Base-by-base conservation (phyloP, 306 rosid genomes). In the Vigna radiata region DNA sequence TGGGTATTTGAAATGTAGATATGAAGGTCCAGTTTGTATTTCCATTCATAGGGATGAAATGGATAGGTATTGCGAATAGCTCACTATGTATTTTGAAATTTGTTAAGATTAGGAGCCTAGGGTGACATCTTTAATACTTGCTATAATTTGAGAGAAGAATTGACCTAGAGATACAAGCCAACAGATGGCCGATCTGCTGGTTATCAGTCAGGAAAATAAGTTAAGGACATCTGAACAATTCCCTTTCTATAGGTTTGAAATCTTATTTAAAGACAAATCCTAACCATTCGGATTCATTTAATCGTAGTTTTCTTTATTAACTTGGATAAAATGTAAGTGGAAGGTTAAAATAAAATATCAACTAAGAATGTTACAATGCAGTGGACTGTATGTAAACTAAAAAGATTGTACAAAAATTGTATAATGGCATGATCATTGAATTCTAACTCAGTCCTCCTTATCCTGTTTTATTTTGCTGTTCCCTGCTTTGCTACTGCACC, bases 131-230 rank as follows among this genome's bases (percentile, higher is more conserved):
- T 23, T 62, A 70, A 13, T n/a, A 69, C 43, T 33, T 48, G 23
- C 33, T 12, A 69, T 69, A 68, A 44, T 29, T 46, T 56, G 43
- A 58, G 50, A 56, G 52, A 68, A 55, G 18, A 56, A 78, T 78
- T 18, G 63, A 2, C 5, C 0, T 18, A 56, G n/a, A 69, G 70
- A 15, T 70, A 48, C 39, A 47, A 50, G 41, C 77, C 49, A 70
- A 49, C 52, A 49, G 36, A 16, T 12, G 64, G 65, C 16, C 23
- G 33, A 6, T 59, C 11, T 49, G 46, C 56, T 69, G 50, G 64
- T 31, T 71, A 71, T 49, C 36, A 23, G 15, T 60, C 77, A 16
- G 25, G 27, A 36, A 59, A 58, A 18, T 29, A 43, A 46, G 10
- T 14, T 12, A 54, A 55, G 33, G 37, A 25, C 52, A 72, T 52